A percentile compares a stretch with the other conserved stretches of the same genome.
phyloP scores from a whole-genome alignment of 345 rosid species.

The Eucalyptus polyanthemos region DNA sequence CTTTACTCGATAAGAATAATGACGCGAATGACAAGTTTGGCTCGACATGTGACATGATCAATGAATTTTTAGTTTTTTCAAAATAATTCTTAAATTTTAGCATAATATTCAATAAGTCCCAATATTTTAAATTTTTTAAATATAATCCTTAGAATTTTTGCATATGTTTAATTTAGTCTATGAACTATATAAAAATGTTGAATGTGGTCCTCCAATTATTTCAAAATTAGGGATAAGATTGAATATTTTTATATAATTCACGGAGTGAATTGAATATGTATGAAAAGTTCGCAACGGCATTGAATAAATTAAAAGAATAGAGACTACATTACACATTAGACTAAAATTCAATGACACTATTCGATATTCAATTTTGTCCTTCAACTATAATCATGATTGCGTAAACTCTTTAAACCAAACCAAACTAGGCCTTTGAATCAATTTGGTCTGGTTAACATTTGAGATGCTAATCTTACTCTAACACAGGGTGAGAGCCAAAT shows the following conservation, averaged over 20 bases:
- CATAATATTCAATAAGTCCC: too few species aligned
- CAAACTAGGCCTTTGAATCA: background rate
- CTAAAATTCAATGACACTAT: fast-evolving
- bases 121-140: fast-evolving
- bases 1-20: too few species aligned
- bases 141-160: fast-evolving
- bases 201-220: too few species aligned
- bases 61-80: too few species aligned
- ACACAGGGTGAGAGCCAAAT: fast-evolving
- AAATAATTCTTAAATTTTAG: too few species aligned
- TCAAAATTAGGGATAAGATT: background rate
- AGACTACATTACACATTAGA: fast-evolving
- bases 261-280: too few species aligned
- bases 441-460: background rate
- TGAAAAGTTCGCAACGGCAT: fast-evolving
- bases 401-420: background rate
- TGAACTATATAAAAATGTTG: too few species aligned
- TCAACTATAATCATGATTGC: background rate
- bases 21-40: too few species aligned
- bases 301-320: too few species aligned
- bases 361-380: background rate
- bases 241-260: too few species aligned
- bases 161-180: fast-evolving
- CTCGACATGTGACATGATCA: fast-evolving
- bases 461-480: background rate